Conservation (phyloP, 331 rosid genomes). For the Saraca asoca region DNA sequence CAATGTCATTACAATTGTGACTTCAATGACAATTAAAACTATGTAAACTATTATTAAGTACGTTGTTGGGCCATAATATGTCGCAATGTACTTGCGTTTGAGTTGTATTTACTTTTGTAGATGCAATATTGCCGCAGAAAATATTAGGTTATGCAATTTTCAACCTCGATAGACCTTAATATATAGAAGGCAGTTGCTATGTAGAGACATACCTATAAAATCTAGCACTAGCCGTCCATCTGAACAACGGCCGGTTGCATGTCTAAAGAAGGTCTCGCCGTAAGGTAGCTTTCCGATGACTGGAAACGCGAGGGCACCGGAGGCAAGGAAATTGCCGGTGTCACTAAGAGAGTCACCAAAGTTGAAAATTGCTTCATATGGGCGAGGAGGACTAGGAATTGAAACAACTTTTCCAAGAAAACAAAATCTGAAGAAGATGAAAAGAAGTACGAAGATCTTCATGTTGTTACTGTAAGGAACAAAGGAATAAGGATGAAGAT, state of each 20-base stretch:
- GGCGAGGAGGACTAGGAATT: neutral
- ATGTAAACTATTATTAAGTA: no score
- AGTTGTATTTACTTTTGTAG: no score
- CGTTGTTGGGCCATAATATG: no score
- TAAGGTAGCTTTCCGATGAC: constrained; percentile 64
- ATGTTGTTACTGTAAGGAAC: constrained; percentile 18
- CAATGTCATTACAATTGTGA: no score
- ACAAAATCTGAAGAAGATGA: neutral
- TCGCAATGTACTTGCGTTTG: no score
- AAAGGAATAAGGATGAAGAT: neutral
- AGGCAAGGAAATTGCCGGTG: constrained; percentile 66
- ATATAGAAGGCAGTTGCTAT: neutral
- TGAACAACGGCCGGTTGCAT: constrained; percentile 69
- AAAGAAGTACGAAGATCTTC: constrained; percentile 31
- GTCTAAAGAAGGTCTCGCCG: constrained; percentile 65
- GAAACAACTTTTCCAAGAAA: constrained; percentile 25
- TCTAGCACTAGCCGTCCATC: constrained; percentile 67
- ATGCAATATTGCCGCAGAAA: no score
- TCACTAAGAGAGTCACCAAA: constrained; percentile 83
- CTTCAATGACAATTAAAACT: no score
- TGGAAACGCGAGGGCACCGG: constrained; percentile 49
- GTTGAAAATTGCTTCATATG: constrained; percentile 52
- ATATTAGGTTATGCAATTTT: no score
- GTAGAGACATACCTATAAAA: constrained; percentile 56
- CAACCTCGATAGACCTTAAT: no score